Evolutionary conservation across 2,329 filamentous ascomycete species (phyloP).

Genomic region (Cyphellophora europaea): DNA sequence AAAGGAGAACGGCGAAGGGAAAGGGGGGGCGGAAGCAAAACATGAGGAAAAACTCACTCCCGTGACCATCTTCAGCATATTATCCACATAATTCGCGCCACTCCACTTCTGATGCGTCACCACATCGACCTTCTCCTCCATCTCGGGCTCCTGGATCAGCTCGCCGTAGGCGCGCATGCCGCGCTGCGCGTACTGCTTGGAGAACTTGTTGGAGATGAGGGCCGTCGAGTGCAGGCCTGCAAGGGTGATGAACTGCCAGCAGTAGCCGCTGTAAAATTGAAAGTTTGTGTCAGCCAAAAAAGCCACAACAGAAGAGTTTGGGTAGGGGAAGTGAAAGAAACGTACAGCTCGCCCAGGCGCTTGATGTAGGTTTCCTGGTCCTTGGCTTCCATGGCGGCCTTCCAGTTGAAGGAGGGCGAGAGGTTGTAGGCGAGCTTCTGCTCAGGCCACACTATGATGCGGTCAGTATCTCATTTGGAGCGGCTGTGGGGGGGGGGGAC

Average conservation of each 20-base stretch:
- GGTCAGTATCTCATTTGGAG: no score
- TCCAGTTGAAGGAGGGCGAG: conserved; percentile 75
- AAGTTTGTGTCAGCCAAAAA: no score
- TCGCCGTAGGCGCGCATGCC: conserved; percentile 97
- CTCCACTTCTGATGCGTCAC: conserved; percentile 99
- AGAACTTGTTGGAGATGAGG: conserved; percentile 82
- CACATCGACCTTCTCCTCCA: conserved; percentile 80
- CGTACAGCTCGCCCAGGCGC: conserved; percentile 71
- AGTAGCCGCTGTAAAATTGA: no score
- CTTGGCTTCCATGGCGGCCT: conserved; percentile 79
- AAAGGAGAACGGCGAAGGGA: no score
- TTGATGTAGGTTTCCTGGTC: conserved; percentile 98
- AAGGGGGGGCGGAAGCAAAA: no score
- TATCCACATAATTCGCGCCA: conserved; percentile 89
- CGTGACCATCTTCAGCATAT: conserved; percentile 92
- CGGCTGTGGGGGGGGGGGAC: no score
- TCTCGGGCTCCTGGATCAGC: conserved; percentile 95
- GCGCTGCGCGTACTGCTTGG: conserved; percentile 65
- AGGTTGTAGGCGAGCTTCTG: conserved; percentile 99
- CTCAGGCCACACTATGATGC: conserved; percentile 91
- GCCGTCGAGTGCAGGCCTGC: conserved; percentile 93
- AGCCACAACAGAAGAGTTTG: no score
- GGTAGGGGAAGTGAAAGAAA: no score
- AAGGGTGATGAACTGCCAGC: conserved; percentile 99
- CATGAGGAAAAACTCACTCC: no score